Conservation (phyloP, 345 rosid genomes). For the Linum usitatissimum region DNA sequence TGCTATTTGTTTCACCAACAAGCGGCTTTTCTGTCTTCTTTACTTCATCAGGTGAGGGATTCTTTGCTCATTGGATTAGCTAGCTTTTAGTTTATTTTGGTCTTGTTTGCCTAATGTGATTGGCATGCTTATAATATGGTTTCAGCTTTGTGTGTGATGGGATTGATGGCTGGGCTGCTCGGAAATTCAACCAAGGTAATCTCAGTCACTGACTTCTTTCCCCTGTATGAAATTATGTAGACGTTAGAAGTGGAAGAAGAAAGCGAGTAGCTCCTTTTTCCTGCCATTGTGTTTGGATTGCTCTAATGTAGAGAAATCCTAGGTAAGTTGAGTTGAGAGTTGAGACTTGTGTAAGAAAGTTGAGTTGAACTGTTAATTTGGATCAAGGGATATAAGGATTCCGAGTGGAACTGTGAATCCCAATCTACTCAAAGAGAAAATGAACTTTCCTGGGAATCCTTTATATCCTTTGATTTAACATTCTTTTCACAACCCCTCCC, state of each 20-base stretch:
- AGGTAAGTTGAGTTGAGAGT: no score
- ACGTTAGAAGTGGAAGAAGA: neutral
- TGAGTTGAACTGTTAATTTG: no score
- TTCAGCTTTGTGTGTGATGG: slow-evolving; percentile 91
- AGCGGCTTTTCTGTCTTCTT: slow-evolving; percentile 56
- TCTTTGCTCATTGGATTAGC: neutral
- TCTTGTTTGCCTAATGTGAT: slow-evolving; percentile 4
- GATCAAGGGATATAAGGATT: no score
- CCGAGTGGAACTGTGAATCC: no score
- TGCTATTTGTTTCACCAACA: slow-evolving; percentile 69
- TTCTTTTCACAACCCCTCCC: no score
- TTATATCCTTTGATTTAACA: no score
- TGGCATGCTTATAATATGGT: slow-evolving; percentile 9
- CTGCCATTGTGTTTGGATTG: neutral
- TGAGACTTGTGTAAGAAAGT: no score
- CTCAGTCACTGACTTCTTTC: slow-evolving; percentile 1
- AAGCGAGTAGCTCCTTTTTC: neutral
- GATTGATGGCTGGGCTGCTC: slow-evolving; percentile 92
- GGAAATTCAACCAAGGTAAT: slow-evolving; percentile 87
- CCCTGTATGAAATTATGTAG: neutral
- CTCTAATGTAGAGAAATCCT: no score
- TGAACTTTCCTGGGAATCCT: no score
- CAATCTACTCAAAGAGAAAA: no score
- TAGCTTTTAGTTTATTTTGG: neutral
- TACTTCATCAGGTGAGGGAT: slow-evolving; percentile 57